Evolutionary conservation across 306 rosid species (phyloP), one percentile per base, ranked within the genome.

Genomic region (Dryas octopetala): DNA sequence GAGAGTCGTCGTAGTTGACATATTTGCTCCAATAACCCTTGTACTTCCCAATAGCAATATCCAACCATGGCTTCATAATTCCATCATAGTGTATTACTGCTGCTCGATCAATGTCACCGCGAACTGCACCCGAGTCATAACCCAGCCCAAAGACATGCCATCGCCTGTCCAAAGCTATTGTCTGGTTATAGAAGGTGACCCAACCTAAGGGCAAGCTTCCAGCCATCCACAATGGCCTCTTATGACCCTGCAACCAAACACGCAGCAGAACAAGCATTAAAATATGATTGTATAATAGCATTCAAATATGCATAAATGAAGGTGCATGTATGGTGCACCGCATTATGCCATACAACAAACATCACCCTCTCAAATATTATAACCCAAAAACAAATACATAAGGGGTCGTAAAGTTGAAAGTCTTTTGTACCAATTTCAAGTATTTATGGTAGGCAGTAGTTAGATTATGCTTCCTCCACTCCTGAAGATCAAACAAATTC

Each of bases 121-220:
- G 84, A 71, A 60, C 79, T 10, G 89, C 74, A 13, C 47, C 72
- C 0, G 88, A 74, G 72, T 92, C 84, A 46, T 85, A 84, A 81
- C 98, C 98, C 55, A 96, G 92, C 74, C 99, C 99, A 9, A 88
- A 89, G 75, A 82, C 49, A 43, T 90, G 98, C 99, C 99, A 92
- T 80, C 79, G 85, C 84, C 87, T 79, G 81, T 92, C 94, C 90
- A 96, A 77, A 68, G 87, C 66, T 79, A 55, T 71, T 0, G 88
- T 84, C 74, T 84, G 91, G 83, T 88, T 86, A 78, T 89, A 90
- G 82, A 96, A 96, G 68, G 98, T 91, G 73, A 87, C 76, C 99
- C 99, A 96, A 63, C 97, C 99, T 63, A 96, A 52, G 68, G 98
- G 97, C 79, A 90, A 88, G 79, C 89, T 90, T 77, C 96, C 99